phyloP scores from a whole-genome alignment of 2,329 filamentous ascomycete genomes.

The Niveomyces coronatus region DNA sequence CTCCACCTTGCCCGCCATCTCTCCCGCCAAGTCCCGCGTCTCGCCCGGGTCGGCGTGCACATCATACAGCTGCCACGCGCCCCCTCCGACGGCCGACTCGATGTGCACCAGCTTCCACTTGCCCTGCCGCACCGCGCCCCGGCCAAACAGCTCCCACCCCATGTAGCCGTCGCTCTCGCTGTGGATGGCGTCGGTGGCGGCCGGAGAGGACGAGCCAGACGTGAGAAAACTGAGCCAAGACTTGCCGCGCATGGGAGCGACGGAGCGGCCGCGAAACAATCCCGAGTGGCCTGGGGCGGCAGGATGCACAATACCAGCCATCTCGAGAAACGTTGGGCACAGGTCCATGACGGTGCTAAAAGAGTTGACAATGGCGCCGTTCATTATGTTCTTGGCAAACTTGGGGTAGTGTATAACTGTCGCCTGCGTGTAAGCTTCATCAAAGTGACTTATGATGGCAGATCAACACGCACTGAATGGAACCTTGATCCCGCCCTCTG shows the following conservation, averaged over 20 bases:
- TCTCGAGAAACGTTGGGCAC: conserved; percentile 30
- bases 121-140: conserved; percentile 23
- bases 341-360: conserved; percentile 34
- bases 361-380: conserved; percentile 2
- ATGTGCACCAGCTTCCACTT: conserved; percentile 24
- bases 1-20: conserved; percentile 16
- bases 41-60: conserved; percentile 20
- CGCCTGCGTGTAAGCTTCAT: no score
- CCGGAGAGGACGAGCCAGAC: no score
- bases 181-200: no score
- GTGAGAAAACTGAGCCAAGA: conserved; percentile 9
- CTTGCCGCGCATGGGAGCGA: conserved; percentile 40
- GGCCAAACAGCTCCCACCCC: conserved; percentile 16
- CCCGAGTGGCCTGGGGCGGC: no score
- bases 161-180: neutral
- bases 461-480: conserved; percentile 43
- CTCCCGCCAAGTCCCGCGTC: conserved; percentile 16
- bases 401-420: no score
- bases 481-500: conserved; percentile 40
- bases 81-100: conserved; percentile 16
- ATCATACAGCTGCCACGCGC: conserved; percentile 22
- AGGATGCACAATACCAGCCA: conserved; percentile 31
- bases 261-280: conserved; percentile 33
- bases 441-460: no score
- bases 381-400: neutral